Evolutionary conservation across 129 eudicot genomes (phyloP).

Genomic region (Cynara cardunculus): DNA sequence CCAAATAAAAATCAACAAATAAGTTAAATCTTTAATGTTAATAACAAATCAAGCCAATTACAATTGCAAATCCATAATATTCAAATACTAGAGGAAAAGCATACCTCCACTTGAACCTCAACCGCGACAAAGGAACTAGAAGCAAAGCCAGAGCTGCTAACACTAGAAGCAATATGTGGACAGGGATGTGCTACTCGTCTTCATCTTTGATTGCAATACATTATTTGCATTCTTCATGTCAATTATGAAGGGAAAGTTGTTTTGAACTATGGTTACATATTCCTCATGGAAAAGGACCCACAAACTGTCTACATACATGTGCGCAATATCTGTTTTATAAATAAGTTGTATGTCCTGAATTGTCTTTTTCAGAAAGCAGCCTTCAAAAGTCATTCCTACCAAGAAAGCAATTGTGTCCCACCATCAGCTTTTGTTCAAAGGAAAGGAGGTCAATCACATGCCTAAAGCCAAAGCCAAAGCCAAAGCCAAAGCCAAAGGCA

Average conservation of each 20-base stretch:
- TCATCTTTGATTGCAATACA: constrained; percentile 41
- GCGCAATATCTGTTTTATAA: constrained; percentile 79
- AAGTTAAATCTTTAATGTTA: not conserved
- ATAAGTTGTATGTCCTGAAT: not conserved
- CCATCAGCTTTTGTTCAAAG: constrained; percentile 75
- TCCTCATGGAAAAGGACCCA: constrained; percentile 90
- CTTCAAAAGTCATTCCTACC: constrained; percentile 39
- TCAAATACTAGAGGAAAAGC: not conserved
- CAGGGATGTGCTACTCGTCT: constrained; percentile 61
- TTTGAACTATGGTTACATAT: constrained; percentile 44
- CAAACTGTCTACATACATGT: constrained; percentile 71
- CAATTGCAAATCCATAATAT: not conserved
- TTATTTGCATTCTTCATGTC: constrained; percentile 66
- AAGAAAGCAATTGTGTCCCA: constrained; percentile 95
- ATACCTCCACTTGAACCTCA: constrained; percentile 95
- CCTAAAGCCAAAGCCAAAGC: constrained; percentile 80
- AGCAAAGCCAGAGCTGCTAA: constrained; percentile 30
- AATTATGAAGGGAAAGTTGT: constrained; percentile 59
- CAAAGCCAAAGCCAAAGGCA: constrained; percentile 38
- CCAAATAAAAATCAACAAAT: too few relatives aligned
- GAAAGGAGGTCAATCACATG: constrained; percentile 90
- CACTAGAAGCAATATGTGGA: constrained; percentile 60
- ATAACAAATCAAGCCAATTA: not conserved
- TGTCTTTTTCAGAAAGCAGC: not conserved
- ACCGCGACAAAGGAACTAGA: constrained; percentile 47